A percentile compares a stretch with the other conserved stretches of the same genome.
Evolutionary conservation across 2,329 filamentous ascomycete genomes (phyloP).

Genomic region (Cadophora luteo-olivacea): DNA sequence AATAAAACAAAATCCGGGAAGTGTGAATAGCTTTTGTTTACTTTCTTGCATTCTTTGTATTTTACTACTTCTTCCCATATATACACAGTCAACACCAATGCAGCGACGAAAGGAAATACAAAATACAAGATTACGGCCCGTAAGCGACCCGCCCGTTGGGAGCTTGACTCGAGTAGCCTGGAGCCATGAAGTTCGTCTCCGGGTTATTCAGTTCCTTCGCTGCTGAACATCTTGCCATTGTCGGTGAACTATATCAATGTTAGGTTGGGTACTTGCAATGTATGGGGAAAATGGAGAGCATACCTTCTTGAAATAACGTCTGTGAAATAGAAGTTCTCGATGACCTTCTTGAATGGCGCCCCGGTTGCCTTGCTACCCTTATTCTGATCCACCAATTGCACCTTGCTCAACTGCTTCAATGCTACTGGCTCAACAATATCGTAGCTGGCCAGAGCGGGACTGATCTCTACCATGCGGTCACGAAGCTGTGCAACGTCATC

Average conservation of each 20-base stretch:
- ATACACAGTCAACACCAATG: slow-evolving; percentile 46
- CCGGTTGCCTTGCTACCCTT: slow-evolving; percentile 80
- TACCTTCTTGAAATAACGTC: slow-evolving; percentile 96
- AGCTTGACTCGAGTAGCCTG: slow-evolving; percentile 56
- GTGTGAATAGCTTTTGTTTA: neutral
- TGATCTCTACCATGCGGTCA: slow-evolving; percentile 95
- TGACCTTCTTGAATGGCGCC: slow-evolving; percentile 79
- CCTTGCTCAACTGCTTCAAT: slow-evolving; percentile 80
- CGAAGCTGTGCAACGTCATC: slow-evolving; percentile 89
- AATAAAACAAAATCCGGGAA: neutral
- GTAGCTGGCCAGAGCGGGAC: slow-evolving; percentile 86
- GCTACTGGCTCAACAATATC: slow-evolving; percentile 87
- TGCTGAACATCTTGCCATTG: slow-evolving; percentile 96
- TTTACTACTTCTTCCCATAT: slow-evolving; percentile 44
- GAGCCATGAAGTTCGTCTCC: slow-evolving; percentile 80
- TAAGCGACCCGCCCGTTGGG: slow-evolving; percentile 44
- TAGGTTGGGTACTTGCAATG: no score
- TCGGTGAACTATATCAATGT: slow-evolving; percentile 74
- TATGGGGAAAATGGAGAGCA: no score
- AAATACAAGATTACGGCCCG: slow-evolving; percentile 42
- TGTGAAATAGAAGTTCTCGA: slow-evolving; percentile 98
- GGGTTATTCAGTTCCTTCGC: slow-evolving; percentile 85
- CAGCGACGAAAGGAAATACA: slow-evolving; percentile 34
- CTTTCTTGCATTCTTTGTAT: slow-evolving; percentile 37
- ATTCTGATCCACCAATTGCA: slow-evolving; percentile 95